Percentiles rank a stretch among this genome's conserved stretches.
Evolutionary conservation across 2,329 filamentous ascomycete species (phyloP).

Genomic region (Colletotrichum liriopes): DNA sequence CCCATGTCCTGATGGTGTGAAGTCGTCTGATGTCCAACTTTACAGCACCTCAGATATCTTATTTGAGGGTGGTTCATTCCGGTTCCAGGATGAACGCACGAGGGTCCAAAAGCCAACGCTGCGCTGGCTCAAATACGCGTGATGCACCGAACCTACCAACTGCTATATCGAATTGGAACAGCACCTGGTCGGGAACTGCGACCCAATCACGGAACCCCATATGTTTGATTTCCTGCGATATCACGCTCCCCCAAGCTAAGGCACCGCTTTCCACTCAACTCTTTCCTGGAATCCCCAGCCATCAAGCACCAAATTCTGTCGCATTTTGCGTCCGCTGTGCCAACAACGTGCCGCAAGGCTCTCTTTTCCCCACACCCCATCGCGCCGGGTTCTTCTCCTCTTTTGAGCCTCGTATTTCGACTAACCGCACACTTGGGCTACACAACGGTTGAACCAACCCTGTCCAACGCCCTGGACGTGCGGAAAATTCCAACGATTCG

Average conservation of each 20-base stretch:
- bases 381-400: not conserved
- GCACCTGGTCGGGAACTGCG: not conserved
- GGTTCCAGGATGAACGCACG: slow-evolving; percentile 9
- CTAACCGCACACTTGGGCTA: slow-evolving; percentile 26
- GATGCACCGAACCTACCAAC: slow-evolving; percentile 5
- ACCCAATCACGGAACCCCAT: slow-evolving; percentile 22
- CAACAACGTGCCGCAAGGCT: not conserved
- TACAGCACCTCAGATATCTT: not conserved
- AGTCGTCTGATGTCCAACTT: slow-evolving; percentile 11
- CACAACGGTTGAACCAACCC: slow-evolving; percentile 12
- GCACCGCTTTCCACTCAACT: not conserved
- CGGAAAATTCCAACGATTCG: slow-evolving; percentile 32
- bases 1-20: not conserved
- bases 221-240: slow-evolving; percentile 34
- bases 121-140: not conserved
- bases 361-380: not conserved
- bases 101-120: not conserved
- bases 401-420: slow-evolving; percentile 30
- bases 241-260: slow-evolving; percentile 8
- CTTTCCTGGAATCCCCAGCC: not conserved
- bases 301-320: not conserved
- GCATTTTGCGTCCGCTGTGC: too few species aligned
- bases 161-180: not conserved
- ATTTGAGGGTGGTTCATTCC: not conserved
- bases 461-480: slow-evolving; percentile 17